Conservation (phyloP, 495 filamentous ascomycete species). For the Penicillium chermesinum region DNA sequence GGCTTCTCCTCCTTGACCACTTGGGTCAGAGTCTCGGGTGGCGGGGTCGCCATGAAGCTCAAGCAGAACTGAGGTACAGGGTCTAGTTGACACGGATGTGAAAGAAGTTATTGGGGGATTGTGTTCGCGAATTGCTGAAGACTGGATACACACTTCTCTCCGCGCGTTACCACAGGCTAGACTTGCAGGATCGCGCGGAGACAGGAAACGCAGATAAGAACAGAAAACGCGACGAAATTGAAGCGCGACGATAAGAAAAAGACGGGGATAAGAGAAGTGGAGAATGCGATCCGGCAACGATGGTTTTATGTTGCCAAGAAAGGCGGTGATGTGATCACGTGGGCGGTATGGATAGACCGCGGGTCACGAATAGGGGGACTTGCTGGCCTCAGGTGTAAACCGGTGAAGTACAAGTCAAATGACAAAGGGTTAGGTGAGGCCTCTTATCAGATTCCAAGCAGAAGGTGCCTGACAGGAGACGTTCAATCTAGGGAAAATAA, state of each 20-base stretch:
- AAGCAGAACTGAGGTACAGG: slow-evolving; percentile 12
- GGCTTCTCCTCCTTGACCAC: slow-evolving; percentile 43
- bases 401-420: slow-evolving; percentile 3
- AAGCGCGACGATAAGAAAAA: slow-evolving; percentile 7
- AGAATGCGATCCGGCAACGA: slow-evolving; percentile 42
- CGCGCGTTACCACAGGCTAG: slow-evolving; percentile 13
- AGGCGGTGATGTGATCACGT: slow-evolving; percentile 37
- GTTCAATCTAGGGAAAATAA: slow-evolving; percentile 12
- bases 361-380: background rate
- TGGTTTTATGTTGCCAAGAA: slow-evolving; percentile 47
- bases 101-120: slow-evolving; percentile 3
- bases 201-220: background rate
- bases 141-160: slow-evolving; percentile 18
- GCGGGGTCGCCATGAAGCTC: slow-evolving; percentile 45
- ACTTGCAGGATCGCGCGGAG: slow-evolving; percentile 7
- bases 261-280: slow-evolving; percentile 33
- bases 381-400: slow-evolving; percentile 1
- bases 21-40: slow-evolving; percentile 38
- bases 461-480: too few species aligned
- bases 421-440: too few species aligned
- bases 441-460: too few species aligned
- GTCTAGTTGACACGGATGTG: slow-evolving; percentile 6
- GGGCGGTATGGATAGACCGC: slow-evolving; percentile 18
- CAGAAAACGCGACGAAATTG: slow-evolving; percentile 7
- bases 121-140: slow-evolving; percentile 7